A percentile compares a stretch with the other conserved stretches of the same genome.
These are phyloP conservation scores for Phytophthora constricta DNA, from an alignment of 352 stramenopile species.

Conservation along the genomic window DNA sequence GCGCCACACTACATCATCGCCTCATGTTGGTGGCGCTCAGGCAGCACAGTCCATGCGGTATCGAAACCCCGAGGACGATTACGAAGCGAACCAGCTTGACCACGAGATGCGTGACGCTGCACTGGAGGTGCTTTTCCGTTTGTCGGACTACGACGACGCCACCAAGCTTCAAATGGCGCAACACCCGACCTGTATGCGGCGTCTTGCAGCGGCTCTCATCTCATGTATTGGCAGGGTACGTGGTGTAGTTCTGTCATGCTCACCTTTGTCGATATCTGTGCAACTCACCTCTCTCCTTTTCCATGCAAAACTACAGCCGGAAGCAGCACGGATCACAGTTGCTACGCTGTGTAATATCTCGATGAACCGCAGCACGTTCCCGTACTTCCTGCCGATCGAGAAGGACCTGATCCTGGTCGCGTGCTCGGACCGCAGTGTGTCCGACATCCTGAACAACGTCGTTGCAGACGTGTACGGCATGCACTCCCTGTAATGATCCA, in stretches of 20 bases:
- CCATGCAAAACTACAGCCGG: slow-evolving; percentile 53
- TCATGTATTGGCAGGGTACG: slow-evolving; percentile 78
- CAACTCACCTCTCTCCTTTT: slow-evolving; percentile 6
- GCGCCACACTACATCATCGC: slow-evolving; percentile 48
- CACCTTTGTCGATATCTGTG: not conserved
- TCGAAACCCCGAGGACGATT: slow-evolving; percentile 27
- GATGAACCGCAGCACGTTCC: slow-evolving; percentile 78
- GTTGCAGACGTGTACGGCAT: slow-evolving; percentile 84
- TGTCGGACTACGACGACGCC: slow-evolving; percentile 66
- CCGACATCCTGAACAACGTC: slow-evolving; percentile 84
- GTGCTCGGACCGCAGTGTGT: slow-evolving; percentile 78
- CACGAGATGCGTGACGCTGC: slow-evolving; percentile 80
- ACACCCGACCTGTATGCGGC: slow-evolving; percentile 67
- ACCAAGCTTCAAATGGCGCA: slow-evolving; percentile 75
- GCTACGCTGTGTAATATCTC: slow-evolving; percentile 77
- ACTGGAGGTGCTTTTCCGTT: slow-evolving; percentile 76
- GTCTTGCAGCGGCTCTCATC: slow-evolving; percentile 58
- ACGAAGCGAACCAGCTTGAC: slow-evolving; percentile 62
- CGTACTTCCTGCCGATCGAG: slow-evolving; percentile 83
- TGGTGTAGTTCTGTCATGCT: slow-evolving; percentile 3
- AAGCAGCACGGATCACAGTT: slow-evolving; percentile 77
- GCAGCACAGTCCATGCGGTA: slow-evolving; percentile 25
- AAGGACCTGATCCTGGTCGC: slow-evolving; percentile 76
- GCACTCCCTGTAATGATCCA: slow-evolving; percentile 74
- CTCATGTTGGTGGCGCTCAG: slow-evolving; percentile 33